Evolutionary conservation across 202 grass and related monocot genomes (phyloP).

Genomic region (Alloteropsis angusta): DNA sequence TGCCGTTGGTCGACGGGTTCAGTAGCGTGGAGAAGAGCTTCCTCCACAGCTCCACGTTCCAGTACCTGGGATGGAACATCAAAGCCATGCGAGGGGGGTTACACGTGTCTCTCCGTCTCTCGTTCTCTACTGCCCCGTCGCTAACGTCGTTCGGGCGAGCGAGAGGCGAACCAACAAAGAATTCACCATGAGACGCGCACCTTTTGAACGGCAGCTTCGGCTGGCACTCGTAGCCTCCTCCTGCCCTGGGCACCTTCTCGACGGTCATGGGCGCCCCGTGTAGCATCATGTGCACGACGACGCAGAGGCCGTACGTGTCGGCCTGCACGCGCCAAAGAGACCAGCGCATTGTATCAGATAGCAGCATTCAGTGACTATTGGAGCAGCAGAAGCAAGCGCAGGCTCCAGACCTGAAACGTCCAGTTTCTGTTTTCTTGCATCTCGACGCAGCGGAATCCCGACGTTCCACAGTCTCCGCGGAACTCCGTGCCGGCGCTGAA

Average conservation of each 20-base stretch:
- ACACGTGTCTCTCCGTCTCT: not conserved
- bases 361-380: not conserved
- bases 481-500: conserved; percentile 50
- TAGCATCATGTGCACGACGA: conserved; percentile 84
- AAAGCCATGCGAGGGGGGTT: not conserved
- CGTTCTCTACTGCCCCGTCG: not conserved
- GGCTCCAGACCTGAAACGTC: conserved; percentile 54
- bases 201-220: conserved; percentile 67
- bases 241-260: conserved; percentile 38
- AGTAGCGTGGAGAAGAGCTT: conserved; percentile 63
- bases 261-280: conserved; percentile 53
- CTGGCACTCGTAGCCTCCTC: conserved; percentile 47
- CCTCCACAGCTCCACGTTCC: conserved; percentile 68
- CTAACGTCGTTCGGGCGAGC: not conserved
- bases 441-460: conserved; percentile 74
- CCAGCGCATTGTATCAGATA: not conserved
- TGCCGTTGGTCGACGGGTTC: conserved; percentile 48
- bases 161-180: not conserved
- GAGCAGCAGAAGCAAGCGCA: not conserved
- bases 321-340: conserved; percentile 31
- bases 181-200: not conserved
- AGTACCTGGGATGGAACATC: conserved; percentile 51
- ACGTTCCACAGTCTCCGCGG: conserved; percentile 54
- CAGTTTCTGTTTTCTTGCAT: conserved; percentile 73
- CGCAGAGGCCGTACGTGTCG: conserved; percentile 74